Conservation (phyloP, 306 rosid species). For the Rosa chinensis region DNA sequence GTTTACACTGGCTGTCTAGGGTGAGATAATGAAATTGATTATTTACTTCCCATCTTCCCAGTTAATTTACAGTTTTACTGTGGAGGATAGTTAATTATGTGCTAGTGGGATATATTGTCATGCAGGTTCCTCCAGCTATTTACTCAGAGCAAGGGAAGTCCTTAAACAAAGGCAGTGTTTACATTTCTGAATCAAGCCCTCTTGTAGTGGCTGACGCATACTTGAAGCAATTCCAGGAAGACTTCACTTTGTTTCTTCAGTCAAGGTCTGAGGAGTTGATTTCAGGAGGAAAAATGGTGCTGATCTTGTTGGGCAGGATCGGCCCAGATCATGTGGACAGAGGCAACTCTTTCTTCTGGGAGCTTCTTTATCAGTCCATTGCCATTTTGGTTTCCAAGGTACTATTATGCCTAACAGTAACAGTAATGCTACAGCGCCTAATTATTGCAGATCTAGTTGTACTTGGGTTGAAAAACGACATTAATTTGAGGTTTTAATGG, state of each 20-base stretch:
- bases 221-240: slow-evolving; percentile 63
- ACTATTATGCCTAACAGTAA: not conserved
- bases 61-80: not conserved
- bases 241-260: slow-evolving; percentile 61
- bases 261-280: slow-evolving; percentile 68
- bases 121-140: slow-evolving; percentile 74
- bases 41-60: not conserved
- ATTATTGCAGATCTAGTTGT: not conserved
- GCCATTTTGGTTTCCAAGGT: slow-evolving; percentile 69
- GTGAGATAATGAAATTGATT: slow-evolving; percentile 28
- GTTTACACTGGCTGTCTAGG: slow-evolving; percentile 94
- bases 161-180: slow-evolving; percentile 65
- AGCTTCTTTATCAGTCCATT: slow-evolving; percentile 64
- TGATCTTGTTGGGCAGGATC: slow-evolving; percentile 68
- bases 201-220: slow-evolving; percentile 59
- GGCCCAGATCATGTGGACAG: slow-evolving; percentile 66
- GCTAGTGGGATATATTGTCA: not conserved
- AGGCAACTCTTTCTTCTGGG: slow-evolving; percentile 86
- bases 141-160: slow-evolving; percentile 52
- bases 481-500: too few relatives aligned
- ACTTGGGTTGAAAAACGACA: too few relatives aligned
- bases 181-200: slow-evolving; percentile 73
- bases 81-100: not conserved
- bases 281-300: slow-evolving; percentile 78
- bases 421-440: not conserved